Conservation (phyloP, 2,329 filamentous ascomycete species). For the Claviceps sp. region DNA sequence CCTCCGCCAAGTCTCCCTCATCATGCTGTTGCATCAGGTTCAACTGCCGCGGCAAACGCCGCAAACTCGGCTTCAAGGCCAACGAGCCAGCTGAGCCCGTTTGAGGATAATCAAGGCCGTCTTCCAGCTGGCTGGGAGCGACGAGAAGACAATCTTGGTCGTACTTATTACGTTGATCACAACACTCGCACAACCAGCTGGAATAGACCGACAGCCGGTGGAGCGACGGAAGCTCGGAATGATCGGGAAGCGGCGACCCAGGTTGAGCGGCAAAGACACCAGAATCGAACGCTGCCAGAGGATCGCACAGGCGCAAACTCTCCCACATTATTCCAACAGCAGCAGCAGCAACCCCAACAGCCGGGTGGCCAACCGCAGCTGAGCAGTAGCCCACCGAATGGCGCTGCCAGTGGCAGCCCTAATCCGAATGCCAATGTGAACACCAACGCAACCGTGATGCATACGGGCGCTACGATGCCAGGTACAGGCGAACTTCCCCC, state of each 20-base stretch:
- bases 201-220: constrained; percentile 75
- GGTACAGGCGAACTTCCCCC: constrained; percentile 90
- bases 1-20: constrained; percentile 29
- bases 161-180: constrained; percentile 97
- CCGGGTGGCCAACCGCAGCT: constrained; percentile 26
- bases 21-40: constrained; percentile 35
- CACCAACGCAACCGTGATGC: constrained; percentile 68
- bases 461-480: constrained; percentile 82
- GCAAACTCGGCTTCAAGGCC: constrained; percentile 19
- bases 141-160: constrained; percentile 83
- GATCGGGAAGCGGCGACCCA: constrained; percentile 85
- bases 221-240: constrained; percentile 54
- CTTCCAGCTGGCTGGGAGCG: constrained; percentile 92
- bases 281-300: constrained; percentile 90
- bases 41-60: constrained; percentile 17
- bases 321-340: constrained; percentile 54
- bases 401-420: constrained; percentile 7
- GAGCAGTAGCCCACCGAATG: constrained; percentile 13
- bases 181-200: constrained; percentile 95
- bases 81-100: constrained; percentile 58
- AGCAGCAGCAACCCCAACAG: constrained; percentile 28
- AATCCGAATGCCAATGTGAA: constrained; percentile 15
- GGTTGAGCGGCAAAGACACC: constrained; percentile 82
- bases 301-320: constrained; percentile 90
- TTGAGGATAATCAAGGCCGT: constrained; percentile 90